Conservation (phyloP, 2,329 filamentous ascomycete genomes). For the Polychaeton citri region DNA sequence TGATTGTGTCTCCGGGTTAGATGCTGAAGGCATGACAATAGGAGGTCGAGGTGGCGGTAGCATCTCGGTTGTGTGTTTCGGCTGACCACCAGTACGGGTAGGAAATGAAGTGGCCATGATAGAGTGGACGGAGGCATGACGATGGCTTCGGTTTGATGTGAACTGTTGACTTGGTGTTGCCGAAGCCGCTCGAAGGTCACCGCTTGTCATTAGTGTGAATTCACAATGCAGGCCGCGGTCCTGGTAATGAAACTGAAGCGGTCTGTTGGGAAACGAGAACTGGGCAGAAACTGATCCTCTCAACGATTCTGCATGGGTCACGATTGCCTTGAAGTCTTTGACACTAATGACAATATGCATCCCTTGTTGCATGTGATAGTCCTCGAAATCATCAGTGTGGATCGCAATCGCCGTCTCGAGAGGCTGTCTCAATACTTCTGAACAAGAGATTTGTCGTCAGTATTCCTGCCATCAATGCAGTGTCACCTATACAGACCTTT, state of each 20-base stretch:
- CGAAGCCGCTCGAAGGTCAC: conserved; percentile 39
- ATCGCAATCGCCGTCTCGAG: conserved; percentile 68
- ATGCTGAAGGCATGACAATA: too few relatives aligned
- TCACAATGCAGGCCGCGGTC: conserved; percentile 57
- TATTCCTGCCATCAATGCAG: too few relatives aligned
- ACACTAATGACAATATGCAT: conserved; percentile 70
- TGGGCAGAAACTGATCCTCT: conserved; percentile 52
- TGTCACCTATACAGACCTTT: too few relatives aligned
- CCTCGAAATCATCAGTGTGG: conserved; percentile 63
- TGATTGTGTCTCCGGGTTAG: too few relatives aligned
- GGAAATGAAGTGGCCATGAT: conserved; percentile 7
- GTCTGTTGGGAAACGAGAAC: conserved; percentile 58
- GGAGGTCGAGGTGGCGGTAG: conserved; percentile 22
- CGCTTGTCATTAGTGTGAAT: conserved; percentile 72
- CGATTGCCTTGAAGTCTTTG: conserved; percentile 69
- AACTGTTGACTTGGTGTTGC: conserved; percentile 23
- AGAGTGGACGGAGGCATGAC: not conserved
- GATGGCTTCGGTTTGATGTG: conserved; percentile 23
- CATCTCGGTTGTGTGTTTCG: conserved; percentile 20
- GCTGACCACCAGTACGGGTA: conserved; percentile 12
- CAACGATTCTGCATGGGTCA: conserved; percentile 59
- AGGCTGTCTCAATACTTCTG: conserved; percentile 66
- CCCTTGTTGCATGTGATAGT: conserved; percentile 59
- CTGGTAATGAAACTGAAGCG: conserved; percentile 59
- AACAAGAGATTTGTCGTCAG: too few relatives aligned